Evolutionary conservation across 176 grass and related monocot genomes (phyloP).

Genomic region (Rhynchospora tenuis): DNA sequence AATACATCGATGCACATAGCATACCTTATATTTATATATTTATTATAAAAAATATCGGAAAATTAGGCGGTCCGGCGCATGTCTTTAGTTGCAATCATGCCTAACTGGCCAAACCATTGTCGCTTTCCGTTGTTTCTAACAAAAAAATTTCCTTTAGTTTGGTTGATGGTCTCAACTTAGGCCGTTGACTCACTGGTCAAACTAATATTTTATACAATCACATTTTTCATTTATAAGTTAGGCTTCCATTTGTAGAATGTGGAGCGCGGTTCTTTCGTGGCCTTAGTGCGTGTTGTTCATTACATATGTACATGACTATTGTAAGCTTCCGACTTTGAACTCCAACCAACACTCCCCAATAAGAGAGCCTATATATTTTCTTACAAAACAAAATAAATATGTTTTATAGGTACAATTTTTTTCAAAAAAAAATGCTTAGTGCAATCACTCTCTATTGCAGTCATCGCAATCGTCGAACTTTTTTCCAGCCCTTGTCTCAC

Average conservation of each 20-base stretch:
- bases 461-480: too few species aligned
- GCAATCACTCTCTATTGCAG: too few species aligned
- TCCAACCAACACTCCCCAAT: not conserved
- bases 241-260: too few species aligned
- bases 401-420: too few species aligned
- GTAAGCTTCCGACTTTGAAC: not conserved
- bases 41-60: not conserved
- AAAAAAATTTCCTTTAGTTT: not conserved
- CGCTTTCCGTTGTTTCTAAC: not conserved
- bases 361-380: not conserved
- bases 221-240: not conserved
- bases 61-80: not conserved
- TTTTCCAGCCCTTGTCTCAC: too few species aligned
- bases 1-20: too few species aligned
- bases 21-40: not conserved
- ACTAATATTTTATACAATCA: not conserved
- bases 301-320: not conserved
- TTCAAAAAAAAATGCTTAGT: too few species aligned
- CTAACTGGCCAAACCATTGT: not conserved
- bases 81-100: not conserved
- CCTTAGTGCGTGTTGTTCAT: not conserved
- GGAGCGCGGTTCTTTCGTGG: not conserved
- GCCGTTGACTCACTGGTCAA: not conserved
- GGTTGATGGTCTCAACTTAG: not conserved
- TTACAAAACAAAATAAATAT: too few species aligned